A percentile compares a stretch with the other conserved stretches of the same genome.
These are phyloP conservation scores for Prosopis cineraria DNA, from an alignment of 306 rosid species.

Conservation along the genomic window DNA sequence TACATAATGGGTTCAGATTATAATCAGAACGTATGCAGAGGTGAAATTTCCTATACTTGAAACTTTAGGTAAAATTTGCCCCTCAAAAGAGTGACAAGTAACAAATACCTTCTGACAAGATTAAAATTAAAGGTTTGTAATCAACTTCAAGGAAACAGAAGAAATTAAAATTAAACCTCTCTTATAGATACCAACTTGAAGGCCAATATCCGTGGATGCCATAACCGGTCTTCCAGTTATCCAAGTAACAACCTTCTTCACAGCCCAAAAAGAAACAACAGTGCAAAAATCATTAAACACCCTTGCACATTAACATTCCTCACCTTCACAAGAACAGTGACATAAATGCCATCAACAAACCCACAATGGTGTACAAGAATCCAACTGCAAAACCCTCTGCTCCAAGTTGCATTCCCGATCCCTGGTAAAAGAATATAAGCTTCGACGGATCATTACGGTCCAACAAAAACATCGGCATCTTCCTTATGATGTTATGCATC, in stretches of 20 bases:
- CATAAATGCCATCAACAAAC: constrained; percentile 73
- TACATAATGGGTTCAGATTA: constrained; percentile 20
- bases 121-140: constrained; percentile 28
- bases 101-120: constrained; percentile 37
- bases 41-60: constrained; percentile 18
- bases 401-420: constrained; percentile 98
- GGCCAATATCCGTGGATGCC: constrained; percentile 98
- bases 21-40: constrained; percentile 18
- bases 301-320: constrained; percentile 65
- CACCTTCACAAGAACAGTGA: constrained; percentile 67
- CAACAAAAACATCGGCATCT: constrained; percentile 84
- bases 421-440: constrained; percentile 88
- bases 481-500: constrained; percentile 92
- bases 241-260: constrained; percentile 82
- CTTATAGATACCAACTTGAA: constrained; percentile 70
- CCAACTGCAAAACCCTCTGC: constrained; percentile 94
- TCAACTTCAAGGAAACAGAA: constrained; percentile 32
- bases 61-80: constrained; percentile 25
- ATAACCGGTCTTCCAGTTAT: constrained; percentile 97
- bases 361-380: constrained; percentile 83
- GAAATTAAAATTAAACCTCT: not conserved
- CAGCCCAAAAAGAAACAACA: constrained; percentile 85
- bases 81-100: constrained; percentile 30
- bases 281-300: constrained; percentile 60
- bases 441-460: constrained; percentile 78